A percentile compares a stretch with the other conserved stretches of the same genome.
Conservation (phyloP, 805 yeast genomes). For the Wickerhamomyces strasburgensis region DNA sequence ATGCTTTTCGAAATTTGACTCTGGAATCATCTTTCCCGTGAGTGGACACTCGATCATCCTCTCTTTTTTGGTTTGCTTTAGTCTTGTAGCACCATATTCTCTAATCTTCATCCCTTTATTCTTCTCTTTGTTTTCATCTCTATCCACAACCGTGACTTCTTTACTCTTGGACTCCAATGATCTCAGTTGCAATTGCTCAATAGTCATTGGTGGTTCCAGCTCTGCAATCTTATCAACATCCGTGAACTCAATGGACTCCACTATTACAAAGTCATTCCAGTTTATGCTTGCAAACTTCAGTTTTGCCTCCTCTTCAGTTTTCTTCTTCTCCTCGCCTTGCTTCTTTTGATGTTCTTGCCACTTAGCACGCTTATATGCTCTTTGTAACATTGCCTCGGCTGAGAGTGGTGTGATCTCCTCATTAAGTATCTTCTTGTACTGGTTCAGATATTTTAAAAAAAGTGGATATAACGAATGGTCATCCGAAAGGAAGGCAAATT, state of each 20-base stretch:
- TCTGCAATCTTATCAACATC: conserved; percentile 56
- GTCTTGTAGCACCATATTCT: conserved; percentile 68
- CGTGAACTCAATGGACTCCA: conserved; percentile 63
- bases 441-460: conserved; percentile 46
- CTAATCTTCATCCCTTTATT: conserved; percentile 52
- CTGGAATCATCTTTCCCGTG: conserved; percentile 67
- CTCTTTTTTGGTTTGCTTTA: conserved; percentile 31
- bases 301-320: conserved; percentile 32
- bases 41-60: conserved; percentile 67
- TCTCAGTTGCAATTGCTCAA: conserved; percentile 57
- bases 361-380: conserved; percentile 54
- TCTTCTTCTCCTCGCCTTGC: conserved; percentile 31
- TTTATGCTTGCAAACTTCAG: conserved; percentile 69
- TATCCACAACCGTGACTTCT: conserved; percentile 20
- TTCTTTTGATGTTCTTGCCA: conserved; percentile 35
- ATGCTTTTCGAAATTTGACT: conserved; percentile 65
- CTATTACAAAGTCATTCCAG: conserved; percentile 80
- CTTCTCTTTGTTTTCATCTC: conserved; percentile 14
- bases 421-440: conserved; percentile 39
- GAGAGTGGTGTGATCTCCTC: conserved; percentile 19
- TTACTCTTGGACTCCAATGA: conserved; percentile 36
- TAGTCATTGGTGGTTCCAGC: conserved; percentile 45
- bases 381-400: conserved; percentile 34
- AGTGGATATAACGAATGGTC: conserved; percentile 56
- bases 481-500: conserved; percentile 62